Conservation (phyloP, 2,329 filamentous ascomycete genomes). For the Zymoseptoria pseudotritici region DNA sequence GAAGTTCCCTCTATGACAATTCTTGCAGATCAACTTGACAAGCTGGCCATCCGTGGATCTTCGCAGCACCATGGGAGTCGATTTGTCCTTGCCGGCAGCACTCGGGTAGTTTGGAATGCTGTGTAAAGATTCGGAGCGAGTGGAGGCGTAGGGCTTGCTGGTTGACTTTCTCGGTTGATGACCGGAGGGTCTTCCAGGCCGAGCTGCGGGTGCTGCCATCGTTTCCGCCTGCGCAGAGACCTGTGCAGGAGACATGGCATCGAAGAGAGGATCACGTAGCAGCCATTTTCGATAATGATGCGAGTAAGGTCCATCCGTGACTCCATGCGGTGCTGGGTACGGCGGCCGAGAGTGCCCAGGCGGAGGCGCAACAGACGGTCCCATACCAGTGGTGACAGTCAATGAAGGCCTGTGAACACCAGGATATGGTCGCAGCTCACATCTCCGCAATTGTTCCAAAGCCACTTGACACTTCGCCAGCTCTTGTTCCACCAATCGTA, state of each 20-base stretch:
- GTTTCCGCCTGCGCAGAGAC: constrained; percentile 17
- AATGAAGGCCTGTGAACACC: constrained; percentile 59
- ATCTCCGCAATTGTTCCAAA: constrained; percentile 86
- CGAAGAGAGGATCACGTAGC: constrained; percentile 79
- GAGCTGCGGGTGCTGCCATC: constrained; percentile 50
- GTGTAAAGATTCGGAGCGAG: constrained; percentile 42
- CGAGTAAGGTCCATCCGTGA: constrained; percentile 85
- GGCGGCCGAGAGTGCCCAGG: constrained; percentile 59
- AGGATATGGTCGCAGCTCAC: constrained; percentile 85
- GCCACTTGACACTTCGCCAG: constrained; percentile 91
- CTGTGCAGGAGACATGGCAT: constrained; percentile 39
- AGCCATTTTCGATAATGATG: constrained; percentile 95
- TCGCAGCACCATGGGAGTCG: constrained; percentile 73
- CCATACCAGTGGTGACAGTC: constrained; percentile 66
- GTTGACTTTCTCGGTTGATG: constrained; percentile 43
- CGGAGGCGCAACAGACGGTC: constrained; percentile 57
- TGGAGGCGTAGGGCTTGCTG: constrained; percentile 50
- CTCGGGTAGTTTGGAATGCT: constrained; percentile 60
- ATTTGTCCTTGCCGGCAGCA: constrained; percentile 60
- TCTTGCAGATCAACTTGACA: constrained; percentile 81
- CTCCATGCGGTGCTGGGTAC: constrained; percentile 82
- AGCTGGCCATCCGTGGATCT: constrained; percentile 72
- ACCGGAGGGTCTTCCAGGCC: constrained; percentile 71
- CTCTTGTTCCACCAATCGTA: constrained; percentile 91
- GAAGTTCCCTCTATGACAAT: constrained; percentile 85